Evolutionary conservation across 1,284 basidiomycete species (phyloP).

Genomic region (Ustilago tritici): DNA sequence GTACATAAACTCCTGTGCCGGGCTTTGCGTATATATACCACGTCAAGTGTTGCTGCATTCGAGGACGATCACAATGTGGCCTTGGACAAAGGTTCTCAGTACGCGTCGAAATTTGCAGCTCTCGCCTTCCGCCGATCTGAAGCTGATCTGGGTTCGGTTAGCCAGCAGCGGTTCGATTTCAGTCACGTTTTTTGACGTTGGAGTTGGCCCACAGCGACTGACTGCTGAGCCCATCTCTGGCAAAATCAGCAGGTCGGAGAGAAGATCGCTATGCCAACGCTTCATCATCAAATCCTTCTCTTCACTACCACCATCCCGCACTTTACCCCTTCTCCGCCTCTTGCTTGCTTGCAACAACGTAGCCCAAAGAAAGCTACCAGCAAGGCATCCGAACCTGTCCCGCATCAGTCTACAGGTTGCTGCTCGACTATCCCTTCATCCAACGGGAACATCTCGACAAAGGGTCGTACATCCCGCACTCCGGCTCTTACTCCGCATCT

Average conservation of each 20-base stretch:
- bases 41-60: neutral
- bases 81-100: neutral
- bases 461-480: too few relatives aligned
- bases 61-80: conserved; percentile 20
- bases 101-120: neutral
- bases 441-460: neutral
- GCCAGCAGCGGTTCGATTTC: neutral
- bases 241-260: conserved; percentile 1
- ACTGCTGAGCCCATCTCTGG: neutral
- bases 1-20: rapidly evolving
- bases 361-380: conserved; percentile 5
- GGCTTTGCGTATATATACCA: conserved; percentile 4
- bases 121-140: neutral
- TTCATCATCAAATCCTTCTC: neutral
- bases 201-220: conserved; percentile 11
- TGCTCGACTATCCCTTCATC: neutral
- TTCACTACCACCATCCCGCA: neutral
- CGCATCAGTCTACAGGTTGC: neutral
- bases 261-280: neutral
- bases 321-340: neutral
- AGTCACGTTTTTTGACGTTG: neutral
- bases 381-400: neutral
- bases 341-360: conserved; percentile 10
- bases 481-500: too few relatives aligned
- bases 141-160: neutral